Evolutionary conservation across 805 yeast genomes (phyloP).

Genomic region (Metschnikowia lunata): DNA sequence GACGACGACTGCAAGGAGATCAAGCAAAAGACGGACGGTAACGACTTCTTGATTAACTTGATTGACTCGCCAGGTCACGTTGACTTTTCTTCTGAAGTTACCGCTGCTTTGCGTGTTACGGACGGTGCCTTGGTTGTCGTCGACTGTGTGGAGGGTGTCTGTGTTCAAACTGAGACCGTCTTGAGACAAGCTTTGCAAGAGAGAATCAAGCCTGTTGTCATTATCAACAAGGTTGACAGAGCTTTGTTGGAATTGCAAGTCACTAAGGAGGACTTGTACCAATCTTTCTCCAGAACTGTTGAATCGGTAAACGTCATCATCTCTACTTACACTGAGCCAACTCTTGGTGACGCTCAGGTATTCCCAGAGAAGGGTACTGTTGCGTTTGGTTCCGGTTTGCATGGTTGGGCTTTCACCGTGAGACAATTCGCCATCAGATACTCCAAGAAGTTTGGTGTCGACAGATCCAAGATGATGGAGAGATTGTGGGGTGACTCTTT

Average conservation of each 20-base stretch:
- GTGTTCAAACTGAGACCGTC: conserved; percentile 99
- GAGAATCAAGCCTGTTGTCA: conserved; percentile 98
- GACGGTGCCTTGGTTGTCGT: conserved; percentile 99
- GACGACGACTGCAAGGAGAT: conserved; percentile 86
- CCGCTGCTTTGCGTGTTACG: conserved; percentile 99
- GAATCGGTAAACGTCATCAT: conserved; percentile 99
- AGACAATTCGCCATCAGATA: conserved; percentile 98
- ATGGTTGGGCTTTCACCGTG: conserved; percentile 99
- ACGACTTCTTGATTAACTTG: conserved; percentile 93
- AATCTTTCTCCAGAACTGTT: conserved; percentile 96
- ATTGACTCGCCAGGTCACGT: conserved; percentile 99
- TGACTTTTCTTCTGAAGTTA: conserved; percentile 99
- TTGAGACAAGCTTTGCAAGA: conserved; percentile 98
- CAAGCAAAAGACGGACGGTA: conserved; percentile 89
- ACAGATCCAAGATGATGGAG: conserved; percentile 96
- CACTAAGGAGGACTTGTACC: conserved; percentile 98
- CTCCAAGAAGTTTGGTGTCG: conserved; percentile 99
- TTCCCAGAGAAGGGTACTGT: conserved; percentile 99
- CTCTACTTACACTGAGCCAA: conserved; percentile 87
- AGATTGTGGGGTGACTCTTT: conserved; percentile 99
- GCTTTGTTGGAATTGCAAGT: conserved; percentile 98
- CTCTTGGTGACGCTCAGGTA: conserved; percentile 94
- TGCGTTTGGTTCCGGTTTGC: conserved; percentile 99
- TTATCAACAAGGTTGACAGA: conserved; percentile 99
- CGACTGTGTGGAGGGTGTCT: conserved; percentile 99